Conservation (phyloP, 192 early-diverging fungal genomes). For the Podila horticola region DNA sequence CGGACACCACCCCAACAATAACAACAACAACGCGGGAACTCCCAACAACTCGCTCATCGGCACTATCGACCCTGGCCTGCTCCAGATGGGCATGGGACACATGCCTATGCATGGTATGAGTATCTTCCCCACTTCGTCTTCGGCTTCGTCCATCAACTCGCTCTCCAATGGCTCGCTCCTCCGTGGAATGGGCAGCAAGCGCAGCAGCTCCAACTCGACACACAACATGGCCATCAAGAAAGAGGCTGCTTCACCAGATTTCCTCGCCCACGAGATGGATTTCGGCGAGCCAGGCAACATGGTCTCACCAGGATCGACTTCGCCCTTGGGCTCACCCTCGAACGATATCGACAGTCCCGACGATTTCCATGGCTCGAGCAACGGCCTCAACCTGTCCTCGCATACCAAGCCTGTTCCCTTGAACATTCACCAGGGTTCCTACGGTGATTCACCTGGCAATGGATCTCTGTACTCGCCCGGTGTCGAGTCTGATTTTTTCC, state of each 20-base stretch:
- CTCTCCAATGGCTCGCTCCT: conserved; percentile 21
- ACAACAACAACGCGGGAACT: conserved; percentile 15
- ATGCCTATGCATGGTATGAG: conserved; percentile 26
- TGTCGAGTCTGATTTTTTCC: conserved; percentile 41
- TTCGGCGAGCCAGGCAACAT: conserved; percentile 47
- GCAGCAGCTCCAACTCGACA: conserved; percentile 30
- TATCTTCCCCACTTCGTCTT: conserved; percentile 35
- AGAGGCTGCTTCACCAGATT: conserved; percentile 51
- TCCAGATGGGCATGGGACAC: conserved; percentile 42
- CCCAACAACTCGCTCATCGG: conserved; percentile 42
- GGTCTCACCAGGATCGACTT: conserved; percentile 51
- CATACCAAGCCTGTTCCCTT: conserved; percentile 37
- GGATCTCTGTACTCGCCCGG: conserved; percentile 44
- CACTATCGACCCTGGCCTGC: conserved; percentile 48
- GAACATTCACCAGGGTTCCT: conserved; percentile 41
- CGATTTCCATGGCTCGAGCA: conserved; percentile 27
- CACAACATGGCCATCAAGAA: conserved; percentile 41
- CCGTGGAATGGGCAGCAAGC: conserved; percentile 32
- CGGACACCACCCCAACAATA: not conserved
- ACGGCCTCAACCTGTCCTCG: conserved; percentile 3
- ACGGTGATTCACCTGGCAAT: conserved; percentile 51
- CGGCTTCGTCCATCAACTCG: conserved; percentile 31
- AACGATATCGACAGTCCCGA: conserved; percentile 52
- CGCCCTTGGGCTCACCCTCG: conserved; percentile 49
- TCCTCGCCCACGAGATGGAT: conserved; percentile 49